Evolutionary conservation across 805 yeast species (phyloP).

Genomic region (Wickerhamomyces bisporus): DNA sequence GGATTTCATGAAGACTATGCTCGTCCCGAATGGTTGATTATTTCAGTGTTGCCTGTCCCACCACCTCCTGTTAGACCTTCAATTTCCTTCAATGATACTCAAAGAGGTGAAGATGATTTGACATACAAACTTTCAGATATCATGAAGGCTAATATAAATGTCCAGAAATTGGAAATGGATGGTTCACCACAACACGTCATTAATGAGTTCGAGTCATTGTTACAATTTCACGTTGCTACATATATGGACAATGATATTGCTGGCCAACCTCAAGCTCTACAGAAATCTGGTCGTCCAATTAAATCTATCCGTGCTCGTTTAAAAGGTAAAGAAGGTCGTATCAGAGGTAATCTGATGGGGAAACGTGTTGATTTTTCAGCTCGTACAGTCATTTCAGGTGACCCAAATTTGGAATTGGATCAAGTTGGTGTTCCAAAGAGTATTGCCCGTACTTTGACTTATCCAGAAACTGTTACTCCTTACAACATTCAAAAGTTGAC

Average conservation of each 20-base stretch:
- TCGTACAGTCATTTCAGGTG: constrained; percentile 98
- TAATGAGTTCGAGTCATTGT: constrained; percentile 89
- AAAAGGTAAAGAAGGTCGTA: constrained; percentile 99
- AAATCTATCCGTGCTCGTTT: constrained; percentile 98
- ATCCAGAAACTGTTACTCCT: constrained; percentile 97
- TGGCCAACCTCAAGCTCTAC: constrained; percentile 98
- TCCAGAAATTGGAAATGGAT: constrained; percentile 95
- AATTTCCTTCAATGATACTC: constrained; percentile 95
- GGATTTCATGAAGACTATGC: constrained; percentile 96
- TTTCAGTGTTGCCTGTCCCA: constrained; percentile 98
- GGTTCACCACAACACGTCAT: constrained; percentile 99
- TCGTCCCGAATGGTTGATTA: constrained; percentile 97
- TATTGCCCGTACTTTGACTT: constrained; percentile 90
- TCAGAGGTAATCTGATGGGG: constrained; percentile 98
- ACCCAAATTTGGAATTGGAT: constrained; percentile 94
- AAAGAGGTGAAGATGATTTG: constrained; percentile 98
- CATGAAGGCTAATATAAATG: constrained; percentile 91
- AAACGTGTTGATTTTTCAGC: constrained; percentile 99
- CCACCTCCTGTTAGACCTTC: constrained; percentile 99
- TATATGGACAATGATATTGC: constrained; percentile 99
- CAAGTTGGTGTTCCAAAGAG: constrained; percentile 99
- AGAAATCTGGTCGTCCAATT: constrained; percentile 97
- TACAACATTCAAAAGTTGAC: constrained; percentile 92
- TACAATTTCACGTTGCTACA: constrained; percentile 97
- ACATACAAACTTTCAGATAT: constrained; percentile 97